phyloP scores from a whole-genome alignment of 164 flowering plant species.

The Saururus chinensis region DNA sequence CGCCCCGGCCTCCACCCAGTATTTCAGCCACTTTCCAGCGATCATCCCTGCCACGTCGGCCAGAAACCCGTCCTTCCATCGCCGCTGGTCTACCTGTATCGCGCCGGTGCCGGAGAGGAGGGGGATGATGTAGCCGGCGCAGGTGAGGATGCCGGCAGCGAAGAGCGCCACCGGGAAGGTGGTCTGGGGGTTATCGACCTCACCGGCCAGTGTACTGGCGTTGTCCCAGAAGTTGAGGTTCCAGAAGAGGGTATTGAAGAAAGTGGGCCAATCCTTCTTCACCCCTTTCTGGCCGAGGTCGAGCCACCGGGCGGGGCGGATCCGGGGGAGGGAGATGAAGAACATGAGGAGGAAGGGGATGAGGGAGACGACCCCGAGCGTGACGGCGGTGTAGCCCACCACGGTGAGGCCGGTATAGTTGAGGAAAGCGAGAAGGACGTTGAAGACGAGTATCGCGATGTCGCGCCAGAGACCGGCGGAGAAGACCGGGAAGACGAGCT shows the following conservation, averaged over 20 bases:
- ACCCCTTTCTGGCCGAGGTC: conserved; percentile 37
- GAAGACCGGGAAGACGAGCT: conserved; percentile 40
- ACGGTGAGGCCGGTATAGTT: conserved; percentile 66
- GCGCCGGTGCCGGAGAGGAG: conserved; percentile 43
- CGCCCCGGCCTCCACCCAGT: conserved; percentile 41
- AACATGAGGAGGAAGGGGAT: conserved; percentile 60
- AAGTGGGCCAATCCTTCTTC: conserved; percentile 62
- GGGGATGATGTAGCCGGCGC: conserved; percentile 43
- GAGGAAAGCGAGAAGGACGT: conserved; percentile 38
- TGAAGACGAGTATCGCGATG: conserved; percentile 31
- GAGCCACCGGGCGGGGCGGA: conserved; percentile 47
- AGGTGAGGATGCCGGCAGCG: conserved; percentile 36
- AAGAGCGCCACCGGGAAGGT: conserved; percentile 47
- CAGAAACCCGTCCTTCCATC: conserved; percentile 48
- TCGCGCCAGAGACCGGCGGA: conserved; percentile 36
- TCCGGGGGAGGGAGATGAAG: conserved; percentile 46
- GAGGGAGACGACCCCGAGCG: conserved; percentile 47
- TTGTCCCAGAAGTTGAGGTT: conserved; percentile 90
- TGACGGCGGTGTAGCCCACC: conserved; percentile 63
- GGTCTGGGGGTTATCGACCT: conserved; percentile 48
- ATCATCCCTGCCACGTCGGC: conserved; percentile 43
- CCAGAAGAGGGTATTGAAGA: conserved; percentile 82
- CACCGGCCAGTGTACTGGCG: conserved; percentile 70
- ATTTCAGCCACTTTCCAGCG: conserved; percentile 48
- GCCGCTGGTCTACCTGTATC: conserved; percentile 21